These are phyloP conservation scores for Halenospora varia DNA, from an alignment of 495 filamentous ascomycete genomes.

Conservation along the genomic window DNA sequence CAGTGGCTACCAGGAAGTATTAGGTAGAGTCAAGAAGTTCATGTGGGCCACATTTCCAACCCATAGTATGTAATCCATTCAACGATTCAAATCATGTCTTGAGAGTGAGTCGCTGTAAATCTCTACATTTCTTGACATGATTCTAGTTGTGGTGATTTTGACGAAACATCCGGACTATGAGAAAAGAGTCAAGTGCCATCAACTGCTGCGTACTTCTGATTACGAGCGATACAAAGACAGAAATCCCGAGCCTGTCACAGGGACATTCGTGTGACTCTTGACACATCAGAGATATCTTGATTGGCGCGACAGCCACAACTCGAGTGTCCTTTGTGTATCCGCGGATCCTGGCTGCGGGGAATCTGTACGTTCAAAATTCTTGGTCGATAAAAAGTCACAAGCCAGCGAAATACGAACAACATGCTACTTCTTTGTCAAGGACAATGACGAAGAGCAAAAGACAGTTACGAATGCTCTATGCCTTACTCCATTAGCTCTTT, in stretches of 20 bases:
- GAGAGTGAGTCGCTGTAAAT: too few species aligned
- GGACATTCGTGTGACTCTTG: conserved; percentile 36
- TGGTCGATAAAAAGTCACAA: conserved; percentile 24
- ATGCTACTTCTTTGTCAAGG: conserved; percentile 53
- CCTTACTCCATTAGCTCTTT: conserved; percentile 47
- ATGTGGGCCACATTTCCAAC: neutral
- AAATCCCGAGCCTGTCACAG: conserved; percentile 17
- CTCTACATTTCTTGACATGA: neutral
- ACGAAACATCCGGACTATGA: neutral
- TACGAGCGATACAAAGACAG: conserved; percentile 30
- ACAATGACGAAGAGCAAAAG: conserved; percentile 42
- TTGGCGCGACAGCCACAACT: conserved; percentile 26
- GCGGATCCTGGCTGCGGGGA: conserved; percentile 8
- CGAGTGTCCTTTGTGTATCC: conserved; percentile 35
- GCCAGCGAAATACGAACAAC: conserved; percentile 10
- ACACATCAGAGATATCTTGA: conserved; percentile 21
- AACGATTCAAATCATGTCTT: neutral
- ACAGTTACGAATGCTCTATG: conserved; percentile 35
- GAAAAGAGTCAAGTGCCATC: neutral
- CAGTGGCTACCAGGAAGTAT: conserved; percentile 9
- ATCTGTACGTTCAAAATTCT: conserved; percentile 30
- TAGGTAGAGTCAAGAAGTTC: neutral
- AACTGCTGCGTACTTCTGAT: neutral
- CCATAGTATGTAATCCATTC: neutral
- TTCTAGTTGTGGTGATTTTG: neutral